These are phyloP conservation scores for Saturnispora saitoi DNA, from an alignment of 805 yeast species.

Conservation along the genomic window DNA sequence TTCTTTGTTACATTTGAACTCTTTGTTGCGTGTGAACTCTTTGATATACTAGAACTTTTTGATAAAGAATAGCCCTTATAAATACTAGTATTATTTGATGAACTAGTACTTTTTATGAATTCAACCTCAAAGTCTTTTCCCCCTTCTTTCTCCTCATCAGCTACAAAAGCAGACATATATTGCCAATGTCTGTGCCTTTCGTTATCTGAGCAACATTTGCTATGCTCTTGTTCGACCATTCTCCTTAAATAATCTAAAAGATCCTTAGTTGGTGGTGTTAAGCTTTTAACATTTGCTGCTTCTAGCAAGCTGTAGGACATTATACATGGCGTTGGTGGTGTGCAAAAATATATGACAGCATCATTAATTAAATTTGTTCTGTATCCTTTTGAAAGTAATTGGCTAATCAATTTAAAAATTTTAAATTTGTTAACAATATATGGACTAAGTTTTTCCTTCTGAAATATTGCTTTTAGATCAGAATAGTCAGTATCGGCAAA, in stretches of 20 bases:
- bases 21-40: no score
- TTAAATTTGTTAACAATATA: conserved; percentile 17
- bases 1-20: no score
- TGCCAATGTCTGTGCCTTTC: conserved; percentile 9
- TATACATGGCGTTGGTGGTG: conserved; percentile 22
- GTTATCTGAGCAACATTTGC: conserved; percentile 14
- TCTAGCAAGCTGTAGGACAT: conserved; percentile 14
- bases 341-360: conserved; percentile 19
- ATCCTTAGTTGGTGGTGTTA: conserved; percentile 11
- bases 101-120: not conserved
- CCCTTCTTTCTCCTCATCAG: not conserved
- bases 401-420: conserved; percentile 17
- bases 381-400: conserved; percentile 15
- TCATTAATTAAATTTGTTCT: conserved; percentile 19
- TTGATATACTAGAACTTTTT: no score
- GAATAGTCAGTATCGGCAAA: conserved; percentile 19
- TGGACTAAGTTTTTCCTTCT: conserved; percentile 27
- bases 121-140: not conserved
- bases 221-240: conserved; percentile 18
- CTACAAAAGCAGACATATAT: not conserved
- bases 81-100: no score
- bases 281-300: conserved; percentile 7
- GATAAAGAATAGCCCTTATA: no score
- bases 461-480: conserved; percentile 19
- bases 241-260: conserved; percentile 16